A percentile compares a stretch with the other conserved stretches of the same genome.
Conservation (phyloP, 345 rosid species). For the Brassica juncea region DNA sequence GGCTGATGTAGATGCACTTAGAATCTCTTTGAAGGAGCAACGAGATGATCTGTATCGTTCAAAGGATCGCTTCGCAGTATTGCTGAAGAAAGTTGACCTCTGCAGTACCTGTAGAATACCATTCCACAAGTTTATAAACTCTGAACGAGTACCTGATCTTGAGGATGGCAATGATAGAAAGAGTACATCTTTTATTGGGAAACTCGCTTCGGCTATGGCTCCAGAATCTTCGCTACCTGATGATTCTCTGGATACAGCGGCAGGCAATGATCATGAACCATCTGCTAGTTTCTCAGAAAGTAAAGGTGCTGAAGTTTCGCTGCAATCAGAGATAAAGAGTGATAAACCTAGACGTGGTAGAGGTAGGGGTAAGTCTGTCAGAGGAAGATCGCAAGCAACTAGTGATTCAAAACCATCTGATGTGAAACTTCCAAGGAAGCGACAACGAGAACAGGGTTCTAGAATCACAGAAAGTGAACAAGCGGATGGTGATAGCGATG, state of each 20-base stretch:
- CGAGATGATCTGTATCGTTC: conserved; percentile 52
- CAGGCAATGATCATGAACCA: conserved; percentile 43
- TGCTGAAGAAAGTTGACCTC: conserved; percentile 59
- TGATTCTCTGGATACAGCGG: conserved; percentile 29
- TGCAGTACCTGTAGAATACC: conserved; percentile 67
- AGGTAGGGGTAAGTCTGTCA: conserved; percentile 56
- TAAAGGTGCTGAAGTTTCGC: conserved; percentile 44
- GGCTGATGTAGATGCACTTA: conserved; percentile 58
- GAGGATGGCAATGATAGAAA: conserved; percentile 44
- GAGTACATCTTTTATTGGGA: conserved; percentile 61
- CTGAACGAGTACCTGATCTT: conserved; percentile 52
- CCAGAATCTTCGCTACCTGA: conserved; percentile 28
- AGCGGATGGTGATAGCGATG: conserved; percentile 67
- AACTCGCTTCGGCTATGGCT: conserved; percentile 46
- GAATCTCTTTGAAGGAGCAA: conserved; percentile 57
- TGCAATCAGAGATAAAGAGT: conserved; percentile 53
- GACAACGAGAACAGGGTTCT: conserved; percentile 39
- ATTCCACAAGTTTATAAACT: conserved; percentile 54
- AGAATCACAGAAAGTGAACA: conserved; percentile 1
- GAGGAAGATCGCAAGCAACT: conserved; percentile 51
- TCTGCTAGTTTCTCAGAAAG: conserved; percentile 59
- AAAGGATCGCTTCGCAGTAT: conserved; percentile 56
- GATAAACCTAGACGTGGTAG: conserved; percentile 48
- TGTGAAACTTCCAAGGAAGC: conserved; percentile 52
- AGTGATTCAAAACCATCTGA: conserved; percentile 61